Evolutionary conservation across 139 green algal species (phyloP).

Genomic region (Auxenochlorella pyrenoidosa): DNA sequence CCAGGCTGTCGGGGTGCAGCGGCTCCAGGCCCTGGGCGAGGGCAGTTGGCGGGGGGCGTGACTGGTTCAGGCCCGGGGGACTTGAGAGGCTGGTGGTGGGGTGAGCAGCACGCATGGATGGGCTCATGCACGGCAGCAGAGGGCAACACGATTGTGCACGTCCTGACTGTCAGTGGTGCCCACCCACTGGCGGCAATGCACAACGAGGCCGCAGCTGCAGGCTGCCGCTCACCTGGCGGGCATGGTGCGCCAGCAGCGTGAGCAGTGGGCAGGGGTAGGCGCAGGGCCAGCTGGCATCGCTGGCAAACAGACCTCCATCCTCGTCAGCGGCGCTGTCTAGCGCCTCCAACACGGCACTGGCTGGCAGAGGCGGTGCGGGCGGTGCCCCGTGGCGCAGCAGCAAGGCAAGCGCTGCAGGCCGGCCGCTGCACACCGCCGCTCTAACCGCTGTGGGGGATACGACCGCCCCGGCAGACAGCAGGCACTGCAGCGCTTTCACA

Average conservation of each 20-base stretch:
- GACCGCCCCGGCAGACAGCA: not conserved
- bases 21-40: not conserved
- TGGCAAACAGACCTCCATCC: not conserved
- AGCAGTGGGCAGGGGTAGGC: constrained; percentile 17
- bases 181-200: no score
- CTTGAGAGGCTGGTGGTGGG: no score
- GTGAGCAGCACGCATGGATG: no score
- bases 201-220: not conserved
- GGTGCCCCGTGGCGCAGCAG: not conserved
- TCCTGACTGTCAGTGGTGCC: no score
- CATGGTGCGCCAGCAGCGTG: not conserved
- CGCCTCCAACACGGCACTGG: not conserved
- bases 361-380: no score
- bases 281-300: not conserved
- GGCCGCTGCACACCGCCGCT: not conserved
- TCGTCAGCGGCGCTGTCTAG: no score
- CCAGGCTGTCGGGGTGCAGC: not conserved
- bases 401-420: not conserved
- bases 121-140: no score
- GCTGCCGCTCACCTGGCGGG: not conserved
- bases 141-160: no score
- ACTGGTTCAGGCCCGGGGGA: no score
- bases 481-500: not conserved
- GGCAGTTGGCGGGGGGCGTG: not conserved
- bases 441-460: not conserved